Evolutionary conservation across 306 rosid species (phyloP), one percentile per base, ranked within the genome.

Genomic region (Pyrus communis): DNA sequence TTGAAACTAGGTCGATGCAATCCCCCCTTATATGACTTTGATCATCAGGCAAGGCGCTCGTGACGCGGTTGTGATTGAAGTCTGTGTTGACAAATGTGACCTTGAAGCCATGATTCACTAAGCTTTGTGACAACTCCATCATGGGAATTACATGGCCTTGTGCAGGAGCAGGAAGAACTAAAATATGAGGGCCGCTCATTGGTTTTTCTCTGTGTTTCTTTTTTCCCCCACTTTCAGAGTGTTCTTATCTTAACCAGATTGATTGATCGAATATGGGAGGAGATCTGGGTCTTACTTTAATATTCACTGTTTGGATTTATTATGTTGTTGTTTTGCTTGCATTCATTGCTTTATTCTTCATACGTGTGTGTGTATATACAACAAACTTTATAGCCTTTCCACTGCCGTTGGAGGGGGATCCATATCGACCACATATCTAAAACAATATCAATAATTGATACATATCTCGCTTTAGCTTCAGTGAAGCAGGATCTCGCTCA

Each of bases 71-170:
- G 84, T 83, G 89, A 74, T 25, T 66, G 78, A 65, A 73, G 4
- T 83, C 84, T 22, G 85, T 78, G 74, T 61, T 82, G 23, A 87
- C 71, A 70, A 87, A 82, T 13, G 89, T 87, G 77, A 87, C 68
- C 46, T 83, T 82, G 86, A 86, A 86, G 35, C 91, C 88, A 54
- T 74, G 76, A 61, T 78, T 30, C 3, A 58, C 62, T 8, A 85
- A 31, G 35, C 76, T n/a, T 3, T 81, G 69, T 38, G 87, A 81
- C 28, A 88, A 69, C 7, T 67, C 71, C 75, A 85, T 77, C 11
- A 88, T 60, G 77, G 89, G 79, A 38, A 81, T 85, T 28, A 88
- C 85, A 59, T 85, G 91, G 21, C 91, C 89, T 63, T 66, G 86
- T 30, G 80, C 75, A 2, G 87, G 91, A 71, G 11, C 62, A 25